A percentile compares a stretch with the other conserved stretches of the same genome.
These are phyloP conservation scores for Capsicum chinense DNA, from an alignment of 257 asterid species.

Conservation along the genomic window DNA sequence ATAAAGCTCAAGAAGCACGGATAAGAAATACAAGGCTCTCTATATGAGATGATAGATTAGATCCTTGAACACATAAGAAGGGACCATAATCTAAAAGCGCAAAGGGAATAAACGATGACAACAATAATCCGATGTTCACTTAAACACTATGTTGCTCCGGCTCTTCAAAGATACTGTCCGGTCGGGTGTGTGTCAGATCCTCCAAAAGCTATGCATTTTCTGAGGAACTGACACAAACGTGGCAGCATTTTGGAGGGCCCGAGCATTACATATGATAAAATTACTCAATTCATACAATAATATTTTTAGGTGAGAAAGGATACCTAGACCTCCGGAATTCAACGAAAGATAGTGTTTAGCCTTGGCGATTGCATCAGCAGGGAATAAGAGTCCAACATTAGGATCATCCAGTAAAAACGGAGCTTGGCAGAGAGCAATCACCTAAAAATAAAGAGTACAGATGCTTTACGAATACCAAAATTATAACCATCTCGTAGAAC, in stretches of 20 bases:
- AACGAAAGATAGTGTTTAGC: conserved; percentile 87
- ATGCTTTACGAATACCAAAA: neutral
- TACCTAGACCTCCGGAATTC: conserved; percentile 95
- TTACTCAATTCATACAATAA: neutral
- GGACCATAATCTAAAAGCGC: neutral
- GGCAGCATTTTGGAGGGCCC: neutral
- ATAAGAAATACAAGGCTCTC: neutral
- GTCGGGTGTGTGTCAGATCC: neutral
- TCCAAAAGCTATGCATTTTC: neutral
- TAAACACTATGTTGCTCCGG: neutral
- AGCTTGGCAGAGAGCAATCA: conserved; percentile 98
- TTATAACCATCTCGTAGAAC: neutral
- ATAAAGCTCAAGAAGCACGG: neutral
- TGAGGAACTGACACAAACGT: accelerated
- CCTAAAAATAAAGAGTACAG: conserved; percentile 46
- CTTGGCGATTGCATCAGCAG: conserved; percentile 90
- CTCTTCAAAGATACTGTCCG: too few relatives aligned
- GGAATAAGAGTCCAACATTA: conserved; percentile 88
- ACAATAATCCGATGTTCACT: neutral
- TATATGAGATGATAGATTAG: neutral
- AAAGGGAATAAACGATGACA: neutral
- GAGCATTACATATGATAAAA: neutral
- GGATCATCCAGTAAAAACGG: conserved; percentile 97
- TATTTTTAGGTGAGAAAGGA: neutral
- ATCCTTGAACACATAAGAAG: neutral